Conservation (phyloP, 148 eudicot species). For the Limonium bicolor region DNA sequence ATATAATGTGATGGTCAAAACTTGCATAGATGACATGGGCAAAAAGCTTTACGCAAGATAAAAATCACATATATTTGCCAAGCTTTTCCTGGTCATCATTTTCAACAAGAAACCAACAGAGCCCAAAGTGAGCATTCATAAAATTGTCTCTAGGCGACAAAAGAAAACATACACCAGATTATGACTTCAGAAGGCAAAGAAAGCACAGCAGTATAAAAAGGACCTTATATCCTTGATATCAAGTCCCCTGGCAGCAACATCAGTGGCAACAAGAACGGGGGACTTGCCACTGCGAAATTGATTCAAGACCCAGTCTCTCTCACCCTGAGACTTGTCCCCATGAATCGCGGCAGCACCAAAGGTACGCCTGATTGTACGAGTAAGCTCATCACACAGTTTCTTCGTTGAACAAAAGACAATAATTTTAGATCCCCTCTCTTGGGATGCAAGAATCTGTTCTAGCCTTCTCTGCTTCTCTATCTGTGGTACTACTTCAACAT, state of each 20-base stretch:
- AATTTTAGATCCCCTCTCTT: conserved; percentile 81
- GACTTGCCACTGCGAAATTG: conserved; percentile 74
- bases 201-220: neutral
- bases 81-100: too few species aligned
- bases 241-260: conserved; percentile 98
- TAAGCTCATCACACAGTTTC: conserved; percentile 74
- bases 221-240: conserved; percentile 91
- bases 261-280: conserved; percentile 90
- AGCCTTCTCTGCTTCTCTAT: conserved; percentile 84
- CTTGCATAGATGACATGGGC: too few species aligned
- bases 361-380: conserved; percentile 65
- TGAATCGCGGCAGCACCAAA: conserved; percentile 94
- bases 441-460: conserved; percentile 82
- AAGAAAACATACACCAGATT: too few species aligned
- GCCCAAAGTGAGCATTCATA: too few species aligned
- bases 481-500: conserved; percentile 79
- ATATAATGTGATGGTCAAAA: too few species aligned
- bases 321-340: conserved; percentile 91
- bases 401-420: conserved; percentile 89
- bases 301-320: conserved; percentile 82
- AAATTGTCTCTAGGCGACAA: too few species aligned
- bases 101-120: too few species aligned
- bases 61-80: too few species aligned
- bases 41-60: too few species aligned
- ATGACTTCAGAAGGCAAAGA: too few species aligned